Conservation (phyloP, 2,329 filamentous ascomycete genomes). For the Nemania serpens region DNA sequence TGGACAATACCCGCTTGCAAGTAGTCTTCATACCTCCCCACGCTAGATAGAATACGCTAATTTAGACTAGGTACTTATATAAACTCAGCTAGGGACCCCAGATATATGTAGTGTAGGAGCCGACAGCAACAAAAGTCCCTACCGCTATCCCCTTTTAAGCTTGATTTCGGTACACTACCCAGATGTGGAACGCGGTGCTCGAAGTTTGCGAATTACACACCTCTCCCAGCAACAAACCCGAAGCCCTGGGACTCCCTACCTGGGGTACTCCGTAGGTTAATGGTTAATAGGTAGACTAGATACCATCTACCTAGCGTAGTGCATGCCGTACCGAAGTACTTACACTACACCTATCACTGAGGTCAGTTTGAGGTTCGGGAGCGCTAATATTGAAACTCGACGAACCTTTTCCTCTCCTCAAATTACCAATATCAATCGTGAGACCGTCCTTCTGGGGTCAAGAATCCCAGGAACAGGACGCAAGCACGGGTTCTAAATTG, state of each 20-base stretch:
- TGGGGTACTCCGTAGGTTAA: too few relatives aligned
- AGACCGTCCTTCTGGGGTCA: neutral
- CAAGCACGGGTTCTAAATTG: slow-evolving; percentile 13
- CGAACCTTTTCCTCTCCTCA: neutral
- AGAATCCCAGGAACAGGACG: slow-evolving; percentile 17
- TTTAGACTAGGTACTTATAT: neutral
- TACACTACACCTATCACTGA: too few relatives aligned
- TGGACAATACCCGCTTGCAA: too few relatives aligned
- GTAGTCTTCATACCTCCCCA: neutral
- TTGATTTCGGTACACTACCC: slow-evolving; percentile 12
- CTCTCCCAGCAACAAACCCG: slow-evolving; percentile 1
- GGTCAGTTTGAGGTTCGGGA: slow-evolving; percentile 8
- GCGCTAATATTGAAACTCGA: slow-evolving; percentile 6
- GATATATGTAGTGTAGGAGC: neutral
- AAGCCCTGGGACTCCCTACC: slow-evolving; percentile 18
- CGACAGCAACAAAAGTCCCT: slow-evolving; percentile 22
- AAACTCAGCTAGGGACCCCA: slow-evolving; percentile 3
- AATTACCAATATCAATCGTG: too few relatives aligned
- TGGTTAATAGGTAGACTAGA: slow-evolving; percentile 2
- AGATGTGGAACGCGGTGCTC: slow-evolving; percentile 22
- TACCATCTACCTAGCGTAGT: too few relatives aligned
- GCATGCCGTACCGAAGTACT: too few relatives aligned
- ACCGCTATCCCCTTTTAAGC: neutral
- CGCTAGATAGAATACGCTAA: neutral
- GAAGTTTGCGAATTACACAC: slow-evolving; percentile 3